Evolutionary conservation across 192 early-diverging fungal species (phyloP).

Genomic region (Spizellomyces punctatus): DNA sequence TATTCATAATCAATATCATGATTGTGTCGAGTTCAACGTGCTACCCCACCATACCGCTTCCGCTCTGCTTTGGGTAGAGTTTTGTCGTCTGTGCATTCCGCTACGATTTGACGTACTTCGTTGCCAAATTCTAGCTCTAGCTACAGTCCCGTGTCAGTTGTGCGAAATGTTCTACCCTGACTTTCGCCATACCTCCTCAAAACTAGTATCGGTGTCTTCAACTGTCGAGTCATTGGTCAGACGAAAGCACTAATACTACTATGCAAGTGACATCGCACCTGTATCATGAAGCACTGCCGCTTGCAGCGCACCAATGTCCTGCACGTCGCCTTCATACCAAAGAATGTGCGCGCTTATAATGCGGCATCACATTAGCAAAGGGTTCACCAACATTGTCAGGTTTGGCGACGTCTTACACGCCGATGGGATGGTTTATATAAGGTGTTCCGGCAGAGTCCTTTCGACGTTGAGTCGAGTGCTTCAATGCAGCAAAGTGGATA

Average conservation of each 20-base stretch:
- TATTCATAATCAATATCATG: slow-evolving; percentile 15
- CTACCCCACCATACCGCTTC: slow-evolving; percentile 42
- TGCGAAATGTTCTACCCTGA: neutral
- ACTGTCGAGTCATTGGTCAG: slow-evolving; percentile 18
- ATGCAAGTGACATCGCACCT: no score
- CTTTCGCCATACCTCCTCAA: slow-evolving; percentile 47
- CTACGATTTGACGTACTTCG: slow-evolving; percentile 50
- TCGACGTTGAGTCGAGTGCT: slow-evolving; percentile 56
- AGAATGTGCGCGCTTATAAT: slow-evolving; percentile 39
- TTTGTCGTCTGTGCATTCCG: slow-evolving; percentile 66
- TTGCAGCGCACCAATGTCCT: slow-evolving; percentile 45
- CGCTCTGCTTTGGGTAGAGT: slow-evolving; percentile 45
- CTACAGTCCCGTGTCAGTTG: slow-evolving; percentile 5
- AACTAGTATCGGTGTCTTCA: slow-evolving; percentile 67
- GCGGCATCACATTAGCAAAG: slow-evolving; percentile 9
- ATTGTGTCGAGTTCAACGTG: slow-evolving; percentile 1
- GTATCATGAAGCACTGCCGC: slow-evolving; percentile 71
- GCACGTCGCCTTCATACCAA: slow-evolving; percentile 49
- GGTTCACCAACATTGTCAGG: neutral
- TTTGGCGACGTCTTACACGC: slow-evolving; percentile 39
- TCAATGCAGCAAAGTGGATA: slow-evolving; percentile 54
- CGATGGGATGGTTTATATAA: slow-evolving; percentile 68
- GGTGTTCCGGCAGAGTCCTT: slow-evolving; percentile 58
- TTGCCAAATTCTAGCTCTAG: slow-evolving; percentile 52
- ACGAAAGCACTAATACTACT: no score